Percentiles rank a stretch among this genome's conserved stretches.
These are phyloP conservation scores for Dictyostelium citrinum DNA, from an alignment of 78 protist genomes.

Conservation along the genomic window DNA sequence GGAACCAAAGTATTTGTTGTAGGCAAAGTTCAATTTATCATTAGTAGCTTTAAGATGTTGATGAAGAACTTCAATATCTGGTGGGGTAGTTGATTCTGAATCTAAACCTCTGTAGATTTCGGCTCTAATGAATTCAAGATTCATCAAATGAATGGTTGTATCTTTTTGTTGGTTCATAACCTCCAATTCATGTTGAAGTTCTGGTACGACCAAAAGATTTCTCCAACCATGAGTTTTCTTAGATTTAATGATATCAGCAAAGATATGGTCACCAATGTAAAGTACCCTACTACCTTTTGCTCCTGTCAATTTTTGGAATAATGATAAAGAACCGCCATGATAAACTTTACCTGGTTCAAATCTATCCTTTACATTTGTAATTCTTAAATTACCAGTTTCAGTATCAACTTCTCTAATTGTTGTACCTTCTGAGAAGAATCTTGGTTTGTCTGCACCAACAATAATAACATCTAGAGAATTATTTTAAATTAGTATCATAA, in stretches of 20 bases:
- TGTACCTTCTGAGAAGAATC: slow-evolving; percentile 83
- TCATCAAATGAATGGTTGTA: slow-evolving; percentile 62
- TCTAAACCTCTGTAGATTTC: slow-evolving; percentile 78
- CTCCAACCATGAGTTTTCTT: slow-evolving; percentile 85
- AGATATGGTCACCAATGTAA: slow-evolving; percentile 86
- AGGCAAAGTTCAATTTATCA: slow-evolving; percentile 43
- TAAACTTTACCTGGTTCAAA: slow-evolving; percentile 77
- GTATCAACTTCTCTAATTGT: slow-evolving; percentile 82
- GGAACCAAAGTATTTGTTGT: slow-evolving; percentile 78
- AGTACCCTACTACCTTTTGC: slow-evolving; percentile 77
- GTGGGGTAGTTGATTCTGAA: slow-evolving; percentile 36
- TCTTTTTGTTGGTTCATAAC: slow-evolving; percentile 30
- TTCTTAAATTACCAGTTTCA: slow-evolving; percentile 67
- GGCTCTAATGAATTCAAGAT: slow-evolving; percentile 82
- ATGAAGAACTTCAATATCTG: slow-evolving; percentile 64
- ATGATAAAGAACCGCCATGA: slow-evolving; percentile 80
- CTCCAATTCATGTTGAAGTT: slow-evolving; percentile 65
- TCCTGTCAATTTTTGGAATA: slow-evolving; percentile 75
- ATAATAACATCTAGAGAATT: slow-evolving; percentile 19
- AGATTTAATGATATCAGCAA: slow-evolving; percentile 84
- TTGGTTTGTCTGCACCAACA: slow-evolving; percentile 84
- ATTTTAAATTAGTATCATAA: too few relatives aligned
- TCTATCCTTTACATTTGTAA: slow-evolving; percentile 65
- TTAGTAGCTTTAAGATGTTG: slow-evolving; percentile 41
- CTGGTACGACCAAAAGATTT: slow-evolving; percentile 81